A percentile compares a stretch with the other conserved stretches of the same genome.
Conservation (phyloP, 2,329 filamentous ascomycete genomes). For the Gnomoniopsis smithogilvyi region DNA sequence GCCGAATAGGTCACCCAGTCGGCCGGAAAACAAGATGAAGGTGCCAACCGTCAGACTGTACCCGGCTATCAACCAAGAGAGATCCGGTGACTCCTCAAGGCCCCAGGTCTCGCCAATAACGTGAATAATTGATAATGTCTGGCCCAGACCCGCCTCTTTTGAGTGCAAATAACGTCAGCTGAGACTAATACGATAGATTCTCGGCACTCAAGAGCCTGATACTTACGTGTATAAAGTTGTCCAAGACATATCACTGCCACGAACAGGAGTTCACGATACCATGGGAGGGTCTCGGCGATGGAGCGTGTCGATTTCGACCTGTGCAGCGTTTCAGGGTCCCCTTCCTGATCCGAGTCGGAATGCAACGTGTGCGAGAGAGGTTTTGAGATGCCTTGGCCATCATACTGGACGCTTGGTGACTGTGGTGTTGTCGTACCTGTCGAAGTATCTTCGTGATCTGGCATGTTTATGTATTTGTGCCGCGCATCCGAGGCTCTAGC, state of each 20-base stretch:
- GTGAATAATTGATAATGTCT: slow-evolving; percentile 29
- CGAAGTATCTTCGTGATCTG: not conserved
- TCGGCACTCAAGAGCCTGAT: not conserved
- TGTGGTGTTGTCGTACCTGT: not conserved
- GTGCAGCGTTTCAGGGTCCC: slow-evolving; percentile 3
- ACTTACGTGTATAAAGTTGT: slow-evolving; percentile 16
- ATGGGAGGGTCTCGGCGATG: slow-evolving; percentile 14
- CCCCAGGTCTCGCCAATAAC: slow-evolving; percentile 42
- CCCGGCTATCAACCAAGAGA: slow-evolving; percentile 43
- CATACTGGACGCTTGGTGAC: not conserved
- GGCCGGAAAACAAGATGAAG: slow-evolving; percentile 44
- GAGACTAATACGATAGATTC: not conserved
- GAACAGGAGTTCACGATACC: slow-evolving; percentile 15
- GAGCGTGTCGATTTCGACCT: slow-evolving; percentile 5
- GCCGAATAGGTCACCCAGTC: slow-evolving; percentile 44
- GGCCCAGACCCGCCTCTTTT: slow-evolving; percentile 13
- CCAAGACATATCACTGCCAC: slow-evolving; percentile 12
- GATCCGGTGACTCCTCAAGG: slow-evolving; percentile 31
- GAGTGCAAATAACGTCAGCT: not conserved
- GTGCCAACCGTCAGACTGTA: slow-evolving; percentile 42
- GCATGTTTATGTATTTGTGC: not conserved
- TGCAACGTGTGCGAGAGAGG: not conserved
- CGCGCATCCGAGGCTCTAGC: not conserved
- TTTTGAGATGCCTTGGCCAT: not conserved
- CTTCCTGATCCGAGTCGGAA: not conserved